These are phyloP conservation scores for Tolypocladium inflatum DNA, from an alignment of 2,329 filamentous ascomycete genomes.

Conservation along the genomic window DNA sequence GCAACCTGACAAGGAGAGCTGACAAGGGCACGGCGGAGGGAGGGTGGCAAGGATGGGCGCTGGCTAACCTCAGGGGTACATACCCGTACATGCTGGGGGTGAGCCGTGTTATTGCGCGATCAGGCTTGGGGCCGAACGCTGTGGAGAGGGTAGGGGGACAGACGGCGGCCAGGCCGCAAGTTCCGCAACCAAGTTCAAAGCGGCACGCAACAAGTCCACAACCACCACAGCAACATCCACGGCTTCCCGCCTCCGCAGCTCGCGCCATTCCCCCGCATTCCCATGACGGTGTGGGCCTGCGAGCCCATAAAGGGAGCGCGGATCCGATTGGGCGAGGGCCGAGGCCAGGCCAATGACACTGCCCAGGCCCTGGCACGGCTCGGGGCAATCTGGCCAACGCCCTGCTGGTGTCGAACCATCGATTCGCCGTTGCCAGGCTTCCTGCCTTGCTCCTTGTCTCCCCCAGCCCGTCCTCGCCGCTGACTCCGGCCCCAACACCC, in stretches of 20 bases:
- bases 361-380: neutral
- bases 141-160: neutral
- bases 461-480: neutral
- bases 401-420: too few species aligned
- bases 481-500: neutral
- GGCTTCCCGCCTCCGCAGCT: neutral
- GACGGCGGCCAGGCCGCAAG: neutral
- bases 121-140: neutral
- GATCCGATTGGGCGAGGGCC: neutral
- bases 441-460: neutral
- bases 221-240: too few species aligned
- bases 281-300: neutral
- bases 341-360: too few species aligned
- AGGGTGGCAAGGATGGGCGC: neutral
- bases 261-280: conserved; percentile 1
- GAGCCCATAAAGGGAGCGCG: neutral
- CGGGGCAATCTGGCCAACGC: neutral
- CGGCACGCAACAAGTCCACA: neutral
- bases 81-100: neutral
- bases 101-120: neutral
- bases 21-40: neutral
- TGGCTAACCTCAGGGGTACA: neutral
- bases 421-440: too few species aligned
- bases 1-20: neutral
- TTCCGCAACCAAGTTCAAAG: neutral